These are phyloP conservation scores for Edaphochlamys debaryana DNA, from an alignment of 139 green algal genomes.

Conservation along the genomic window DNA sequence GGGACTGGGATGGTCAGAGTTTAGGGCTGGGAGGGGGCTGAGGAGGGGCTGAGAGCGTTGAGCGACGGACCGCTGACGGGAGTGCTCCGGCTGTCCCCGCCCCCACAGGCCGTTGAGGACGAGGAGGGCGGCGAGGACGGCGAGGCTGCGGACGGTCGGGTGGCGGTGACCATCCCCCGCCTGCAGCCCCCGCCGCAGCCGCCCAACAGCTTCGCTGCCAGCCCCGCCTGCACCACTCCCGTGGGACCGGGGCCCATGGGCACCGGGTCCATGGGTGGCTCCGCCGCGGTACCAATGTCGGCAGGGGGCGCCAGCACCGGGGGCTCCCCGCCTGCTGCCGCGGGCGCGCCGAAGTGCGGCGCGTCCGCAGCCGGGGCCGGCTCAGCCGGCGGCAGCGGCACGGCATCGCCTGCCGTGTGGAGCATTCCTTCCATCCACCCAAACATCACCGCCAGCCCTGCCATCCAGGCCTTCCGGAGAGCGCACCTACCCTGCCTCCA, in stretches of 20 bases:
- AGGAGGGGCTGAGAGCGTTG: too few relatives aligned
- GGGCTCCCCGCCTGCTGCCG: too few relatives aligned
- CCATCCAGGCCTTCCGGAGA: slow-evolving; percentile 22
- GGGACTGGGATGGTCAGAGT: too few relatives aligned
- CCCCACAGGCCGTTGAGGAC: slow-evolving; percentile 16
- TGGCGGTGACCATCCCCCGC: slow-evolving; percentile 15
- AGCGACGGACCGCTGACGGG: too few relatives aligned
- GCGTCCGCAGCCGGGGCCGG: too few relatives aligned
- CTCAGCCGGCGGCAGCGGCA: too few relatives aligned
- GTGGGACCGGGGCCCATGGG: not conserved
- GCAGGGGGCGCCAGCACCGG: not conserved
- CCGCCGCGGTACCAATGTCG: too few relatives aligned
- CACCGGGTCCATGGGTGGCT: not conserved
- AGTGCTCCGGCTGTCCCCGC: too few relatives aligned
- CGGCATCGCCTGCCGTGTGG: too few relatives aligned
- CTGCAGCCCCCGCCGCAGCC: slow-evolving; percentile 8
- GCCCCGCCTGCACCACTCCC: slow-evolving; percentile 29
- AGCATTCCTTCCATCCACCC: slow-evolving; percentile 24
- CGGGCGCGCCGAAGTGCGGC: too few relatives aligned
- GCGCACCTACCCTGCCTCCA: not conserved
- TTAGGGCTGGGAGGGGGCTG: too few relatives aligned
- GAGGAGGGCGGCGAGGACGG: slow-evolving; percentile 12
- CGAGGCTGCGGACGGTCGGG: not conserved
- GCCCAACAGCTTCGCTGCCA: not conserved
- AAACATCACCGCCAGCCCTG: slow-evolving; percentile 8